Conservation (phyloP, 2,329 filamentous ascomycete genomes). For the Aspergillus vadensis region DNA sequence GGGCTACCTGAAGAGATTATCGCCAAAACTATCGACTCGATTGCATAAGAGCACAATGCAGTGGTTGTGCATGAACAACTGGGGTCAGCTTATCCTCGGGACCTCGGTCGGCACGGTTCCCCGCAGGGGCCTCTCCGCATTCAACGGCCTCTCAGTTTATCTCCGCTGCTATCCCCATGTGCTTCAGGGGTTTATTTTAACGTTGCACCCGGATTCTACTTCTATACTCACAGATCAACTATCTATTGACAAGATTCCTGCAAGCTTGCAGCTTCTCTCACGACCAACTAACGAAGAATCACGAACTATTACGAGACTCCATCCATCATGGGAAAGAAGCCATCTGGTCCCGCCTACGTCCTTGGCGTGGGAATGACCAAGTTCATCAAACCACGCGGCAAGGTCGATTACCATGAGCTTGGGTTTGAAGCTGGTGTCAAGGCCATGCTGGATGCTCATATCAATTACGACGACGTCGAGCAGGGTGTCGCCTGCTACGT, state of each 20-base stretch:
- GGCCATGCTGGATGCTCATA: constrained; percentile 72
- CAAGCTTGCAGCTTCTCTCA: constrained; percentile 30
- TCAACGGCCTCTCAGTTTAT: constrained; percentile 5
- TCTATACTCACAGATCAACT: not conserved
- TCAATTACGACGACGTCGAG: constrained; percentile 96
- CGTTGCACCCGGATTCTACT: not conserved
- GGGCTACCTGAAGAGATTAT: not conserved
- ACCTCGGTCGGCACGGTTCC: constrained; percentile 34
- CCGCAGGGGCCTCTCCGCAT: constrained; percentile 25
- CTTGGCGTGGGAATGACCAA: constrained; percentile 98
- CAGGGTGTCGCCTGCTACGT: constrained; percentile 97
- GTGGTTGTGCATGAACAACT: constrained; percentile 6
- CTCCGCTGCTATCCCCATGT: constrained; percentile 10
- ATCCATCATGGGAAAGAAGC: constrained; percentile 54
- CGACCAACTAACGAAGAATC: constrained; percentile 27
- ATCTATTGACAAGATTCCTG: not conserved
- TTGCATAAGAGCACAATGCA: not conserved
- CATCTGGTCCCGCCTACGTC: constrained; percentile 70
- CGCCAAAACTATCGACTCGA: not conserved
- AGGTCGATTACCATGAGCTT: constrained; percentile 91
- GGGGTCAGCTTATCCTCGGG: constrained; percentile 30
- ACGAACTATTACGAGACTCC: constrained; percentile 5
- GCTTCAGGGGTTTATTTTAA: constrained; percentile 5
- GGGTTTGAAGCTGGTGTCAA: constrained; percentile 92
- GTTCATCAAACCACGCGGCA: constrained; percentile 95